A percentile compares a stretch with the other conserved stretches of the same genome.
These are phyloP conservation scores for Bolboschoenus planiculmis DNA, from an alignment of 176 grass and related monocot genomes.

Conservation along the genomic window DNA sequence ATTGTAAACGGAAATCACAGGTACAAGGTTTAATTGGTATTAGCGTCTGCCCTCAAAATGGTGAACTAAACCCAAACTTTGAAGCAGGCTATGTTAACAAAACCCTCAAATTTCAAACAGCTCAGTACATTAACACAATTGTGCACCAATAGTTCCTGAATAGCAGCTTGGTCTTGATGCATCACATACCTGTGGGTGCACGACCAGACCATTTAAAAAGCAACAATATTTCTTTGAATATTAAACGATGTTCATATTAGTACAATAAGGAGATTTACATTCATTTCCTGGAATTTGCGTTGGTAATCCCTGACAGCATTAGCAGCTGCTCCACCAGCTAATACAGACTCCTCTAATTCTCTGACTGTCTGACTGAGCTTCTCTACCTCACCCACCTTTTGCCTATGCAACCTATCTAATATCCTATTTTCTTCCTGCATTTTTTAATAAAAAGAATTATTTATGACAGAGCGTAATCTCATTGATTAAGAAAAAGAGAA, in stretches of 20 bases:
- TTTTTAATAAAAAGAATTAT: conserved; percentile 21
- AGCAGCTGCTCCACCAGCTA: conserved; percentile 76
- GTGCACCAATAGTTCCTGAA: neutral
- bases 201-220: neutral
- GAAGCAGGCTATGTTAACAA: neutral
- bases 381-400: conserved; percentile 97
- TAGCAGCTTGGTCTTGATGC: neutral
- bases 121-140: neutral
- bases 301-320: conserved; percentile 97
- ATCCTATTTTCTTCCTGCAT: conserved; percentile 97
- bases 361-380: conserved; percentile 91
- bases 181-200: neutral
- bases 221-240: neutral
- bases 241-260: conserved; percentile 10
- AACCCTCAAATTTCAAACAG: neutral
- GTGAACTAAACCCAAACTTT: neutral
- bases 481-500: conserved; percentile 10
- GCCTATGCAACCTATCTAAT: conserved; percentile 89
- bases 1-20: neutral
- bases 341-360: conserved; percentile 84
- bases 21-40: neutral
- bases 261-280: conserved; percentile 44
- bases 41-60: neutral
- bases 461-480: conserved; percentile 5
- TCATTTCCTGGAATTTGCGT: conserved; percentile 98